Percentiles rank a stretch among this genome's conserved stretches.
Evolutionary conservation across 257 asterid genomes (phyloP).

Genomic region (Cinchona pubescens): DNA sequence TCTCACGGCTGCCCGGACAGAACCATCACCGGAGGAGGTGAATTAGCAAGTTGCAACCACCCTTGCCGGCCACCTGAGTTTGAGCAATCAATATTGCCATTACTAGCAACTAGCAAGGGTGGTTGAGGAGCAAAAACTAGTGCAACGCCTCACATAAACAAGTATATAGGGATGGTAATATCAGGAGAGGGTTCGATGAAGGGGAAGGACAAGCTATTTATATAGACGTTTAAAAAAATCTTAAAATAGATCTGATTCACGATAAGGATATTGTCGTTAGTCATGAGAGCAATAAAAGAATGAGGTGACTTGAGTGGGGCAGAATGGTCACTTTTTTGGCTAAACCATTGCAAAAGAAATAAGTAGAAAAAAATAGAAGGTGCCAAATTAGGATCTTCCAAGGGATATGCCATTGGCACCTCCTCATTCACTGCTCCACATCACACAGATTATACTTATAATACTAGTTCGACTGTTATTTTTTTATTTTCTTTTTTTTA

Average conservation of each 20-base stretch:
- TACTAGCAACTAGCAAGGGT: neutral
- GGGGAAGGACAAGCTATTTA: constrained; percentile 30
- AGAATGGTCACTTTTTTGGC: constrained; percentile 35
- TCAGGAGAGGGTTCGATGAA: constrained; percentile 39
- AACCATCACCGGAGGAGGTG: constrained; percentile 6
- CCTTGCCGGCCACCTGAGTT: neutral
- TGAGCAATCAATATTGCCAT: neutral
- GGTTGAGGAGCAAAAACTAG: constrained; percentile 8
- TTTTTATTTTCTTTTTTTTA: neutral
- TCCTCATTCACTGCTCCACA: constrained; percentile 12
- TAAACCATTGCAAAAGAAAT: constrained; percentile 32
- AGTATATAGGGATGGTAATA: constrained; percentile 13
- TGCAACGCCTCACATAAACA: constrained; percentile 7
- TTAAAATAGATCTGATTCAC: too few species aligned
- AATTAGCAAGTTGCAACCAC: too few species aligned
- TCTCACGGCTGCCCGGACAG: neutral
- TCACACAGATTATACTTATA: neutral
- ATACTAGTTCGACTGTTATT: neutral
- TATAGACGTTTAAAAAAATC: too few species aligned
- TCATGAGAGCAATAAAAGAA: constrained; percentile 27
- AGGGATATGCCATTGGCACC: constrained; percentile 33
- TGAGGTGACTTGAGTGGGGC: constrained; percentile 43
- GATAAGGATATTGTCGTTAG: constrained; percentile 20
- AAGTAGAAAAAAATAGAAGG: constrained; percentile 13
- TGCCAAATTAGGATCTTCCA: constrained; percentile 49